Conservation (phyloP, 176 grass and related monocot genomes). For the Carex cristatella region DNA sequence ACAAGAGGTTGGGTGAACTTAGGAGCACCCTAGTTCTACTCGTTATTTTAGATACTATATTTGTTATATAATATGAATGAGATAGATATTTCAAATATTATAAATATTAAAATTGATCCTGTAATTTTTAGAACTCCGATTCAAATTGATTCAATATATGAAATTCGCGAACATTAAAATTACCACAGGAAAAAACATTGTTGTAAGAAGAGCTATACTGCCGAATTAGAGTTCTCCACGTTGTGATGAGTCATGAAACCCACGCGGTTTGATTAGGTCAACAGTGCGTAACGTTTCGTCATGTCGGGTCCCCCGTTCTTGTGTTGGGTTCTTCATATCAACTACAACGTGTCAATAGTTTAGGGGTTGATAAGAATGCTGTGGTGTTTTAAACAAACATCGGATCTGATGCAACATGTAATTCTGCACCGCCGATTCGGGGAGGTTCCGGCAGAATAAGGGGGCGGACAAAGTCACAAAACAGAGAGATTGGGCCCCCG, state of each 20-base stretch:
- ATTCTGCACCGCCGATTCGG: neutral
- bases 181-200: neutral
- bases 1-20: too few relatives aligned
- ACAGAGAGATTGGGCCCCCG: neutral
- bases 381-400: neutral
- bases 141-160: too few relatives aligned
- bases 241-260: neutral
- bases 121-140: too few relatives aligned
- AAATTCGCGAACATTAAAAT: neutral
- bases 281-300: neutral
- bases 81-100: too few relatives aligned
- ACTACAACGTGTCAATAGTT: neutral
- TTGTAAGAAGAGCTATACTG: neutral
- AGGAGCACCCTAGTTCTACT: too few relatives aligned
- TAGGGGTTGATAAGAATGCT: neutral
- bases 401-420: neutral
- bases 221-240: neutral
- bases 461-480: neutral
- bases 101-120: too few relatives aligned
- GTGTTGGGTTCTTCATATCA: neutral
- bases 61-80: too few relatives aligned
- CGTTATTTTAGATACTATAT: too few relatives aligned
- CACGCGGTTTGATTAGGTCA: constrained; percentile 12
- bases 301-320: neutral
- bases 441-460: neutral